phyloP scores from a whole-genome alignment of 1,284 basidiomycete genomes.

The Pseudozyma pruni region DNA sequence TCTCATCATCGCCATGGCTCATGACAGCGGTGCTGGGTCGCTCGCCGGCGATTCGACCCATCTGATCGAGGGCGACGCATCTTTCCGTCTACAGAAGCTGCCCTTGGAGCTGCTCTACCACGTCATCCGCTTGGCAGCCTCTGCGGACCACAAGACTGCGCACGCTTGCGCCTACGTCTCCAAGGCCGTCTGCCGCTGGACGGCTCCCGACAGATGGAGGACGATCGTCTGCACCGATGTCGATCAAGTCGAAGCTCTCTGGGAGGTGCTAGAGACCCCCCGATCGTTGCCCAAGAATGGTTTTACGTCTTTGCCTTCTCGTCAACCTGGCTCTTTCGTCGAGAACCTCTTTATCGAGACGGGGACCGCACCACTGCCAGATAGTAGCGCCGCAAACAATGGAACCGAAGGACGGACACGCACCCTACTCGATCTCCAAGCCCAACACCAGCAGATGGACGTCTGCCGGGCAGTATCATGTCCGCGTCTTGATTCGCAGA shows the following conservation, averaged over 20 bases:
- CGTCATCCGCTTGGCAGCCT: conserved; percentile 42
- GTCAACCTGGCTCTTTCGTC: conserved; percentile 16
- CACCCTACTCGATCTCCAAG: background rate
- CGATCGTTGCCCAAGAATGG: background rate
- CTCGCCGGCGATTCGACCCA: background rate
- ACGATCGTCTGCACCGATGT: conserved; percentile 26
- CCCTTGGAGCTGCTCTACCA: conserved; percentile 39
- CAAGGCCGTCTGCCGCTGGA: conserved; percentile 41
- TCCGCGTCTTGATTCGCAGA: background rate
- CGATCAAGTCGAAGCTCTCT: conserved; percentile 12
- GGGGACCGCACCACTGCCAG: too few relatives aligned
- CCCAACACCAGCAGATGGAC: background rate
- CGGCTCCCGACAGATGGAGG: conserved; percentile 42
- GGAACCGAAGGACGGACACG: too few relatives aligned
- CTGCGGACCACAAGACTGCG: conserved; percentile 29
- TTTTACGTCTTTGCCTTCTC: conserved; percentile 18
- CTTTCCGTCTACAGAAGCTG: conserved; percentile 5
- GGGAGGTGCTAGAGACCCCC: background rate
- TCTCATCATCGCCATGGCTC: too few relatives aligned
- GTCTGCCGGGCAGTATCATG: background rate
- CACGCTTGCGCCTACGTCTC: conserved; percentile 51
- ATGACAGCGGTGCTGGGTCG: background rate
- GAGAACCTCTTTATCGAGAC: conserved; percentile 50
- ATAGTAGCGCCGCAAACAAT: too few relatives aligned
- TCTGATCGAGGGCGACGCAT: background rate